These are phyloP conservation scores for Saturnispora silvae DNA, from an alignment of 805 yeast species.

Conservation along the genomic window DNA sequence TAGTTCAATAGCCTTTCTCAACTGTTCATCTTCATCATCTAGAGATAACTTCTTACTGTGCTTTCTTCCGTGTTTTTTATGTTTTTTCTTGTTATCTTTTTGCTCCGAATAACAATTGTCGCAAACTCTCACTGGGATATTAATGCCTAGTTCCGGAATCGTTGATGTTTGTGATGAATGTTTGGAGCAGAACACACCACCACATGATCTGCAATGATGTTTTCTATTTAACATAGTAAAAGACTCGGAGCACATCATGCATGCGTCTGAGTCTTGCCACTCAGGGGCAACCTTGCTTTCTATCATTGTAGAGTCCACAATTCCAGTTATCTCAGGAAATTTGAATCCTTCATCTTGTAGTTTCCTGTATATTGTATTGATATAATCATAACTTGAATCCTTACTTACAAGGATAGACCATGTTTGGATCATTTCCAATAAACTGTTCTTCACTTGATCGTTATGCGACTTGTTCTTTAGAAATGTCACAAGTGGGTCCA, in stretches of 20 bases:
- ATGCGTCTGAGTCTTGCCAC: conserved; percentile 92
- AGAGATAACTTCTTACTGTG: neutral
- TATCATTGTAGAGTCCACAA: conserved; percentile 41
- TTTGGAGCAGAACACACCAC: conserved; percentile 81
- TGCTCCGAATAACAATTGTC: conserved; percentile 74
- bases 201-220: conserved; percentile 96
- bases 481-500: conserved; percentile 59
- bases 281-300: conserved; percentile 94
- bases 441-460: conserved; percentile 45
- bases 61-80: conserved; percentile 9
- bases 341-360: conserved; percentile 52
- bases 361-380: conserved; percentile 48
- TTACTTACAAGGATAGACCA: conserved; percentile 70
- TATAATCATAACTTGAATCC: conserved; percentile 55
- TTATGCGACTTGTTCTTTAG: conserved; percentile 28
- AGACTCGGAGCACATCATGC: conserved; percentile 82
- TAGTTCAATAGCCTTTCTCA: conserved; percentile 66
- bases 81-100: conserved; percentile 25
- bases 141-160: conserved; percentile 75
- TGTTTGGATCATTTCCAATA: conserved; percentile 57
- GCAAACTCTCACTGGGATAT: conserved; percentile 86
- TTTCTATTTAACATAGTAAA: conserved; percentile 80
- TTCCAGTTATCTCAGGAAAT: conserved; percentile 45
- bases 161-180: conserved; percentile 70
- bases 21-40: conserved; percentile 63